Evolutionary conservation across 352 stramenopile species (phyloP), one percentile per base, ranked within the genome.

Genomic region (Globisporangium carolinianum): DNA sequence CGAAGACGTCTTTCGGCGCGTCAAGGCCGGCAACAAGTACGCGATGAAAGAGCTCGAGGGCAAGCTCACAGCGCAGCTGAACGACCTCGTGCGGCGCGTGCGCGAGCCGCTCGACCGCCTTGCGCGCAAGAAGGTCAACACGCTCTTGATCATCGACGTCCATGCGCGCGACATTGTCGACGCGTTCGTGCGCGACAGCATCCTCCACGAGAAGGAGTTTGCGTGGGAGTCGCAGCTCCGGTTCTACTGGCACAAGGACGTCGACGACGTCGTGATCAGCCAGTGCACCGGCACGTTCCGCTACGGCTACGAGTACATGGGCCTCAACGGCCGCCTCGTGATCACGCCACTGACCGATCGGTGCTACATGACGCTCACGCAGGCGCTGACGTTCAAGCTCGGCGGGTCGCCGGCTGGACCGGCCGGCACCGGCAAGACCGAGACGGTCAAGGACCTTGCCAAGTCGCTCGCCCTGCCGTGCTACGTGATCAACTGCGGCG

Each of bases 291-390:
- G 89, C 10, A 86, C 74, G 14, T 97, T 97, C 57, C 84, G 87
- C 43, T 97, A 97, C 54, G 91, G 91, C 41, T 97, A 97, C 72
- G 91, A 97, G 81, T 97, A 97, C 70, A 96, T 97, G 87, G 90
- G 90, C 0, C 67, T 97, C 4, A 97, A 96, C 47, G 89, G 90
- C 0, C 77, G 91, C 6, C 73, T 97, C 2, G 91, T 97, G 42
- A 97, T 97, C 72, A 97, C 91, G 12, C 89, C 91, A 15, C 71
- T 97, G 3, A 97, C 91, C 1, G 91, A 97, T 75, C 83, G 89
- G 11, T 97, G 91, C 69, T 97, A 97, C 67, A 97, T 97, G 89
- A 97, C 91, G 24, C 71, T 97, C 5, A 97, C 91, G 0, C 89
- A 97, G 71, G 91, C 91, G 2, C 65, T 97, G 18, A 97, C 90